Conservation (phyloP, 108 stramenopile species). For the Schizochytrium sp. region DNA sequence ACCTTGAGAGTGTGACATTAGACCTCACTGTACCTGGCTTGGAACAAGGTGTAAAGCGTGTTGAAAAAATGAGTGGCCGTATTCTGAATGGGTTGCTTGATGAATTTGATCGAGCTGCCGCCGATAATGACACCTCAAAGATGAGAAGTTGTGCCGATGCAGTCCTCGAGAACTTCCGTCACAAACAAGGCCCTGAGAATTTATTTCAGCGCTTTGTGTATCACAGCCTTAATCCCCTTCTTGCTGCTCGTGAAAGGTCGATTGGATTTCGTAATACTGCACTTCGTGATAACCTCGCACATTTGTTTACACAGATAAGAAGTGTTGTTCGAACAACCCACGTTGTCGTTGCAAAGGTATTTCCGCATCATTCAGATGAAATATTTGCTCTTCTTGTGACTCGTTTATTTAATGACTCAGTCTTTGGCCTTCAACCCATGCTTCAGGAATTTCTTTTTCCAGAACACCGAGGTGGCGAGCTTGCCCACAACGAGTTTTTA, state of each 20-base stretch:
- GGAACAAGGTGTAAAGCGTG: neutral
- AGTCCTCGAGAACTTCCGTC: neutral
- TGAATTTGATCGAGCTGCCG: constrained; percentile 2
- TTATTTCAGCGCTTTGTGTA: constrained; percentile 4
- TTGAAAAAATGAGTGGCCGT: constrained; percentile 22
- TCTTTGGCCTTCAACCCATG: constrained; percentile 43
- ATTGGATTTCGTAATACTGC: constrained; percentile 35
- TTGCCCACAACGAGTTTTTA: constrained; percentile 26
- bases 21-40: constrained; percentile 49
- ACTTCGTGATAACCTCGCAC: constrained; percentile 53
- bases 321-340: constrained; percentile 45
- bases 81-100: constrained; percentile 31
- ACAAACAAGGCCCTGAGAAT: constrained; percentile 53
- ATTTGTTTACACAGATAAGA: constrained; percentile 27
- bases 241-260: constrained; percentile 40
- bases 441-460: constrained; percentile 53
- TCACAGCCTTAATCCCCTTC: constrained; percentile 45
- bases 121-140: neutral
- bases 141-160: constrained; percentile 51
- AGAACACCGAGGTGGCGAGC: neutral
- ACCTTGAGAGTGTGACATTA: constrained; percentile 25
- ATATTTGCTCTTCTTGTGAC: constrained; percentile 34
- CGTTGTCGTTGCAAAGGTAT: constrained; percentile 49
- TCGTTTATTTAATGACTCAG: constrained; percentile 10
- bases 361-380: constrained; percentile 4